A percentile compares a stretch with the other conserved stretches of the same genome.
phyloP scores from a whole-genome alignment of 2,329 filamentous ascomycete genomes.

The Claviceps citrina region DNA sequence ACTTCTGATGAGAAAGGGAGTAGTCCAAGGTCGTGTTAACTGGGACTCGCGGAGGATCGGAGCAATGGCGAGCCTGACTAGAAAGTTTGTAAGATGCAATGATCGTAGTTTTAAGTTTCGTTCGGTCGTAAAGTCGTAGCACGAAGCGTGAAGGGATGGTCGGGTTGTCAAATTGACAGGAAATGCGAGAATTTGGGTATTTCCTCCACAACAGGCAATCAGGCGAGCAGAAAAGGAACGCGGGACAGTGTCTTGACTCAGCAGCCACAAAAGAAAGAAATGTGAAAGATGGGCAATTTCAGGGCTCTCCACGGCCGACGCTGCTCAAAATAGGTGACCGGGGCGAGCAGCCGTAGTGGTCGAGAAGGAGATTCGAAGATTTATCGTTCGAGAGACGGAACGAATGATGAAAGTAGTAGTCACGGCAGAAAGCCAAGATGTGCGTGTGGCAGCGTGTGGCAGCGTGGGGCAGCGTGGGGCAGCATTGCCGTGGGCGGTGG shows the following conservation, averaged over 20 bases:
- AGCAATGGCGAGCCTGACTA: background rate
- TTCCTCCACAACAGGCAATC: constrained; percentile 1
- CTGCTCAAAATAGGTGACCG: background rate
- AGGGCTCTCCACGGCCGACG: background rate
- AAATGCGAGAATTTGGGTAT: constrained; percentile 1
- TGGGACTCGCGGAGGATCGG: background rate
- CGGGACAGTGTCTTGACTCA: background rate
- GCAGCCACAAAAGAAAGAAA: background rate
- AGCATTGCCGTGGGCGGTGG: no score
- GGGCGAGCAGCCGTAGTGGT: background rate
- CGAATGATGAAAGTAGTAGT: background rate
- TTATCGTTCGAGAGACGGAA: background rate
- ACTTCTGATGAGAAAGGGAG: background rate
- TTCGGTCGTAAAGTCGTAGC: constrained; percentile 3
- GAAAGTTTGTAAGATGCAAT: background rate
- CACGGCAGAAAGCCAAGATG: background rate
- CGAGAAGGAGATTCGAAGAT: background rate
- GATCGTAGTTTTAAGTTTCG: background rate
- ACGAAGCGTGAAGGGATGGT: background rate
- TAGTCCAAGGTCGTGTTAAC: background rate
- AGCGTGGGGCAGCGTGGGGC: no score
- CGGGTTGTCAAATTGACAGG: background rate
- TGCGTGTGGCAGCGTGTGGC: background rate
- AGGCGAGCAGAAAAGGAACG: background rate
- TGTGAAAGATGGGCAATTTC: background rate